These are phyloP conservation scores for Adansonia madagascariensis DNA, from an alignment of 441 rosid genomes.

Conservation along the genomic window DNA sequence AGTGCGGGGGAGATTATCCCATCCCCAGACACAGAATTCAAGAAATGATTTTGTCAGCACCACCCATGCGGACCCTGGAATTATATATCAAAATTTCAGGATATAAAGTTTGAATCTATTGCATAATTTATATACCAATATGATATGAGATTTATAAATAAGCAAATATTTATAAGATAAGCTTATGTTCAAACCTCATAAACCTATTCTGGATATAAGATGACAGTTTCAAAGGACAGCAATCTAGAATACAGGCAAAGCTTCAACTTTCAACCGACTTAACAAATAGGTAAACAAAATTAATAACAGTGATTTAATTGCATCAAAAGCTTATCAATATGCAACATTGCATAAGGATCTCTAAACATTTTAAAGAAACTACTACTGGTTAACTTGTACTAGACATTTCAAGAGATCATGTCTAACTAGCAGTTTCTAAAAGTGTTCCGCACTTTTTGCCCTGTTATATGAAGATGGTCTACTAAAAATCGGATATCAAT, in stretches of 20 bases:
- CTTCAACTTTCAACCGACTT: neutral
- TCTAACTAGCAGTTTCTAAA: neutral
- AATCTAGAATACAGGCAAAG: neutral
- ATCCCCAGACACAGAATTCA: conserved; percentile 85
- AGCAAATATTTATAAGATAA: neutral
- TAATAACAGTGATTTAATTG: neutral
- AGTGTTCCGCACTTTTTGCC: neutral
- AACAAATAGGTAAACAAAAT: neutral
- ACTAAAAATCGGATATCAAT: neutral
- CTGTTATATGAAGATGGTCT: neutral
- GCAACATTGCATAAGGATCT: neutral
- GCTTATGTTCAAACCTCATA: neutral
- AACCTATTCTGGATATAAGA: neutral
- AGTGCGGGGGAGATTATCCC: conserved; percentile 94
- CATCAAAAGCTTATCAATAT: conserved; percentile 1
- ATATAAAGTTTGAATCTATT: neutral
- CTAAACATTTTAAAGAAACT: neutral
- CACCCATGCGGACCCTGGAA: conserved; percentile 72
- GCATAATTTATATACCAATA: neutral
- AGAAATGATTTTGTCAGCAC: conserved; percentile 74
- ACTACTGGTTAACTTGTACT: too few species aligned
- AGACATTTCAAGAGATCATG: neutral
- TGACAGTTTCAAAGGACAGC: neutral
- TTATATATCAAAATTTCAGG: conserved; percentile 3
- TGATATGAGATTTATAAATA: neutral